A percentile compares a stretch with the other conserved stretches of the same genome.
Evolutionary conservation across 2,329 filamentous ascomycete species (phyloP).

Genomic region (Monosporascus ibericus): DNA sequence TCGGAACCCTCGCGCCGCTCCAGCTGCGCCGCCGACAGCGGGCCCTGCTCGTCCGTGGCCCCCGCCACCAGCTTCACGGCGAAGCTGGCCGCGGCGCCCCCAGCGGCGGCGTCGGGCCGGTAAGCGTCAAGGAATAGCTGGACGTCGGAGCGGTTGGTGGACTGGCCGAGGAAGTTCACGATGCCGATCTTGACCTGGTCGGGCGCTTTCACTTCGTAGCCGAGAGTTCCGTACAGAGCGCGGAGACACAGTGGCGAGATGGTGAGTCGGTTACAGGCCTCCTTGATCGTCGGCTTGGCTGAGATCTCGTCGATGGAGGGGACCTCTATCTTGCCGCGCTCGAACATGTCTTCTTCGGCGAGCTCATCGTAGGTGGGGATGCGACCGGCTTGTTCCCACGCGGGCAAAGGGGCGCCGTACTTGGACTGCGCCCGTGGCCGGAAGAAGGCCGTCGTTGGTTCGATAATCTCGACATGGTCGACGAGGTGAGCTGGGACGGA

Average conservation of each 20-base stretch:
- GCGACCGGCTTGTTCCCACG: too few species aligned
- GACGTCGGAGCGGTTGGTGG: constrained; percentile 3
- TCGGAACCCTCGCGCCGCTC: not conserved
- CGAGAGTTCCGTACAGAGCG: not conserved
- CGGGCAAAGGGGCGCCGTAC: too few species aligned
- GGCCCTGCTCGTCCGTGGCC: not conserved
- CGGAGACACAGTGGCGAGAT: not conserved
- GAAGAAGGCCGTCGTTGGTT: too few species aligned
- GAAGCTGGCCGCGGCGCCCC: not conserved
- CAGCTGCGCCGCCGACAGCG: not conserved
- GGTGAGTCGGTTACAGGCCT: not conserved
- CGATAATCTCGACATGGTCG: too few species aligned
- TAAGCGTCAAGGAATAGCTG: not conserved
- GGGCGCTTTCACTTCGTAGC: not conserved
- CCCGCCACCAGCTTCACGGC: not conserved
- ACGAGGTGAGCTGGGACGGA: too few species aligned
- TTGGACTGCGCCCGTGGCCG: too few species aligned
- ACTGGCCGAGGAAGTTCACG: not conserved
- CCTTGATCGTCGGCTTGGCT: too few species aligned
- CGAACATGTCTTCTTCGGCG: too few species aligned
- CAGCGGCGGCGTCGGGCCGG: constrained; percentile 1
- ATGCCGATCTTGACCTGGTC: not conserved
- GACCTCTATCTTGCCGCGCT: too few species aligned
- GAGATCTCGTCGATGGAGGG: too few species aligned
- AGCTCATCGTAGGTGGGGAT: too few species aligned